Evolutionary conservation across 2,329 filamentous ascomycete species (phyloP), one percentile per base, ranked within the genome.

Genomic region (Acrocalymma vagum): DNA sequence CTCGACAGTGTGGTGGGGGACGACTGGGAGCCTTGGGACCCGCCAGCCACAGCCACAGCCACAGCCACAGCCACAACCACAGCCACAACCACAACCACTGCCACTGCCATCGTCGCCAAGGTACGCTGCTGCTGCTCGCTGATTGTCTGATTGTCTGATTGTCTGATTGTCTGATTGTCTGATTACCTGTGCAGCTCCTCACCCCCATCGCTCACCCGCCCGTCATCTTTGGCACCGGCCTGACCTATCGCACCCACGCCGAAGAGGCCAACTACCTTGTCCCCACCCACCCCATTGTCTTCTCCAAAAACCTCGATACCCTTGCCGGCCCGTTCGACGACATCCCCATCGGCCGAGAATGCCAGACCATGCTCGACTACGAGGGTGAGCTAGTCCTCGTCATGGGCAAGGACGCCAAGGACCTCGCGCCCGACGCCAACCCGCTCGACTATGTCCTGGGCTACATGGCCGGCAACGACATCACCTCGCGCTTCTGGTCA

Each of bases 401-500:
- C 0, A 74, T 80, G 6, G 73, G 73, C 2, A 76, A 74, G 38
- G 66, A 72, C 2, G 77, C 73, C n/a, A 78, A 77, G 47, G 63
- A 79, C 28, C 67, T 80, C 2, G 28, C 61, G 1, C 42, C 60
- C n/a, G 42, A 58, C 9, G 60, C 62, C 0, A 54, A 74, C 1
- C 76, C 77, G 0, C 49, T 76, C 3, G 58, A 65, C 0, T 78
- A 78, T 38, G 64, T 82, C 3, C 71, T 72, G 0, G 79, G 69
- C 2, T 82, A 79, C 48, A 79, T 76, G 0, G 60, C 56, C 9
- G 76, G 74, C 7, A 82, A 82, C 38, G 78, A 82, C 42, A 61
- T 82, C 1, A 77, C 76, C 0, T 70, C 73, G 0, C 69, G 79
- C 0, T 74, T 76, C 35, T 60, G 71, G 31, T 78, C 82, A 44